Base-by-base conservation (phyloP, 2,329 filamentous ascomycete genomes). In the Penicillium sp. region DNA sequence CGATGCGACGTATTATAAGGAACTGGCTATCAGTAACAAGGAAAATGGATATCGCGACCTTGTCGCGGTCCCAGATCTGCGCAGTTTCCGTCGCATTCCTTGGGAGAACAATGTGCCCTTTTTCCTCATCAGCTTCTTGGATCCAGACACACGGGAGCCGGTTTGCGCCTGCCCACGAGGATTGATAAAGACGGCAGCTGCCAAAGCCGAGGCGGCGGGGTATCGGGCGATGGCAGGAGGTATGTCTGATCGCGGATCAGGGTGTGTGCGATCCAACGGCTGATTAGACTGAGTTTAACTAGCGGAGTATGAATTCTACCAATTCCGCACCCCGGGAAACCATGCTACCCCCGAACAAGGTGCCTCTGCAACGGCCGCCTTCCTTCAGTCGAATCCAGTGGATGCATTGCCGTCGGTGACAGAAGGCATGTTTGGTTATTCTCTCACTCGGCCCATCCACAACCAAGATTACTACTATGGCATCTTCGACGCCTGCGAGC, bases 301-400 rank as follows among this genome's bases (percentile, higher is more conserved):
- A 96, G 91, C 90, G 67, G 92, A 96, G 72, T 96, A 94, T 77
- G 92, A 97, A 67, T 97, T 97, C 81, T 96, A 88, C 79, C 90
- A 94, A 68, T 97, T 96, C 76, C 83, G 86, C 66, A 84, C 84
- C 5, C 91, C 91, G 10, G 59, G 71, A 49, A 69, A 72, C 41
- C 64, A 73, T 23, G 68, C 77, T 37, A 73, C 78, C 21, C 73
- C 79, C 21, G 80, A 86, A 68, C 77, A 80, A 55, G 86, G 85
- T 60, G 82, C 82, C 9, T 85, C 86, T 31, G 86, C 88, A 0
- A 89, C 90, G 1, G 89, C 90, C 25, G 76, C 81, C 8, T 96
- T 89, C 72, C 82, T 95, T 37, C 81, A 84, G 66, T 78, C 87
- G 7, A 91, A 95, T 70, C 82, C 89, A 0, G 85, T 88, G 15